These are phyloP conservation scores for Panicum miliaceum DNA, from an alignment of 176 grass and related monocot species.

Conservation along the genomic window DNA sequence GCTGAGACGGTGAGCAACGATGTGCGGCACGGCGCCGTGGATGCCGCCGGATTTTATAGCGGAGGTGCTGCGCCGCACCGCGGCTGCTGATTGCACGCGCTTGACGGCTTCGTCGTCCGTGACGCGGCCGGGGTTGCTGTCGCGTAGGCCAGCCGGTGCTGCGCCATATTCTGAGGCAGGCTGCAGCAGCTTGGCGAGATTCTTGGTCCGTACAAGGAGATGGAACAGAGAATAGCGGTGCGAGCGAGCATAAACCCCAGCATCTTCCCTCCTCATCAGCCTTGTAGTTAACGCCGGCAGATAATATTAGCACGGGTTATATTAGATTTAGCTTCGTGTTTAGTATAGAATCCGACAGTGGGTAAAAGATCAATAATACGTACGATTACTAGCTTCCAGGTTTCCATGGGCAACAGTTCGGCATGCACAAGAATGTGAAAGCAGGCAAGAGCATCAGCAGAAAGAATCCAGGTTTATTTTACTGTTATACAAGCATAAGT, in stretches of 20 bases:
- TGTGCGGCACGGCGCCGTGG: neutral
- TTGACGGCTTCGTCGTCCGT: neutral
- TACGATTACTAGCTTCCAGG: neutral
- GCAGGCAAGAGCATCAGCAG: too few species aligned
- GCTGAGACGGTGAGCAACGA: neutral
- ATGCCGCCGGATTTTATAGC: slow-evolving; percentile 32
- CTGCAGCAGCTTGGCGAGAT: neutral
- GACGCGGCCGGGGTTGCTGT: neutral
- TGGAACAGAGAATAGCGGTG: neutral
- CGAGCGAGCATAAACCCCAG: neutral
- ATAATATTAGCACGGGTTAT: neutral
- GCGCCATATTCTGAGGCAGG: neutral
- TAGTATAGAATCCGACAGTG: neutral
- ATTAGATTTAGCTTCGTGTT: neutral
- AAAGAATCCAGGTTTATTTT: neutral
- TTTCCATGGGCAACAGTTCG: neutral
- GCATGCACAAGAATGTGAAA: neutral
- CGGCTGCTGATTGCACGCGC: neutral
- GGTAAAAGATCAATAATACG: neutral
- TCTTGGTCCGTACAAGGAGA: slow-evolving; percentile 30
- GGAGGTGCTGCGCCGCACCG: neutral
- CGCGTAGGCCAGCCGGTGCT: neutral
- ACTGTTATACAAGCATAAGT: neutral
- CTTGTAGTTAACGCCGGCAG: neutral
- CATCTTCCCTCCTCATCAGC: slow-evolving; percentile 1